A percentile compares a stretch with the other conserved stretches of the same genome.
Conservation (phyloP, 768 basidiomycete genomes). For the Boletus rex-veris region DNA sequence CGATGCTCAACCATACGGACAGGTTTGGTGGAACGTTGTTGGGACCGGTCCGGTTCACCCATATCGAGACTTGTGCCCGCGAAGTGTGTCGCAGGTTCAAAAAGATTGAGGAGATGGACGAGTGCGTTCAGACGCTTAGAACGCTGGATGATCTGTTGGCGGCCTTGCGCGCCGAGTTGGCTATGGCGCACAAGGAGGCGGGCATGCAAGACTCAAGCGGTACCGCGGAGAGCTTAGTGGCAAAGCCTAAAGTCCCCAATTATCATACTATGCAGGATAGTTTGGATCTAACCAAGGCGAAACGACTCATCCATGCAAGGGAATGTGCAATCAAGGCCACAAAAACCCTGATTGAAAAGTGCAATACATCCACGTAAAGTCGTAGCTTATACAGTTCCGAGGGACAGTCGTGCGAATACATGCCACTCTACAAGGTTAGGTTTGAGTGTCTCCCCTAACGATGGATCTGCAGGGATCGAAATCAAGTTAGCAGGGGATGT, state of each 20-base stretch:
- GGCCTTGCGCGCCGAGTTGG: conserved; percentile 48
- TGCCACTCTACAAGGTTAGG: not conserved
- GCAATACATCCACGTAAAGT: conserved; percentile 4
- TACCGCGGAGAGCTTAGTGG: not conserved
- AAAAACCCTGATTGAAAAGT: conserved; percentile 50
- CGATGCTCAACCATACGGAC: not conserved
- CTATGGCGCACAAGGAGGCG: not conserved
- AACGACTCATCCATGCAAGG: conserved; percentile 63
- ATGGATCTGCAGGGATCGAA: not conserved
- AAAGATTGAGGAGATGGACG: conserved; percentile 63
- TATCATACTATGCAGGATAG: conserved; percentile 43
- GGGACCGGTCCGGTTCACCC: conserved; percentile 70
- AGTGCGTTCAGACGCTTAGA: conserved; percentile 51
- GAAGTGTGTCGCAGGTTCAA: conserved; percentile 74
- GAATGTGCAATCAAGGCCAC: conserved; percentile 66
- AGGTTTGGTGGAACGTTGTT: conserved; percentile 84
- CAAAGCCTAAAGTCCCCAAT: conserved; percentile 34
- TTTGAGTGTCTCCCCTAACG: not conserved
- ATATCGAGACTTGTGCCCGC: conserved; percentile 70
- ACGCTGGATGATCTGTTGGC: conserved; percentile 61
- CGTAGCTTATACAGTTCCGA: not conserved
- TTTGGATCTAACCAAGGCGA: conserved; percentile 58
- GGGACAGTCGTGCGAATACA: conserved; percentile 2
- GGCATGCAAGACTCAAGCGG: not conserved
- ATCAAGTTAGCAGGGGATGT: conserved; percentile 9